Percentiles rank a stretch among this genome's conserved stretches.
phyloP scores from a whole-genome alignment of 208 protist genomes.

The Acanthamoeba quina region DNA sequence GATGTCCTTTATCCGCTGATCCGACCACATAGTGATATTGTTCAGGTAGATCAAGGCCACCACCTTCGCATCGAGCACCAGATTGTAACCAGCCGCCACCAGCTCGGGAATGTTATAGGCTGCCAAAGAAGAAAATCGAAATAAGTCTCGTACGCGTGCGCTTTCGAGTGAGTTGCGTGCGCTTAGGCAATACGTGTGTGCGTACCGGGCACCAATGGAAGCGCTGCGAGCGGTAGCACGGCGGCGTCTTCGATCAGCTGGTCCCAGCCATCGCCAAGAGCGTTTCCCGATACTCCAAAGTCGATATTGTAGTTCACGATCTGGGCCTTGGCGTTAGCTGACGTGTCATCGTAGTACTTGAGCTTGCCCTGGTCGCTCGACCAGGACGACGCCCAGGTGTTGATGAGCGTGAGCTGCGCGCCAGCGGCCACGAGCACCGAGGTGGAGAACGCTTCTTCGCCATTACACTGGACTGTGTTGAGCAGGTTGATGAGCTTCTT shows the following conservation, averaged over 20 bases:
- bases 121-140: neutral
- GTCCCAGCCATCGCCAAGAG: neutral
- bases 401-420: slow-evolving; percentile 28
- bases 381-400: neutral
- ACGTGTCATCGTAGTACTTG: neutral
- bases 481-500: slow-evolving; percentile 58
- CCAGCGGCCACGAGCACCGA: slow-evolving; percentile 5
- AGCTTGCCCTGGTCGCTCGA: neutral
- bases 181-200: neutral
- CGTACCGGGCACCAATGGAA: neutral
- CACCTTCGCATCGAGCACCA: neutral
- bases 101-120: slow-evolving; percentile 39
- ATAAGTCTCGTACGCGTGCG: neutral
- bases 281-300: neutral
- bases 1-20: slow-evolving; percentile 39
- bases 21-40: neutral
- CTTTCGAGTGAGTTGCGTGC: no score
- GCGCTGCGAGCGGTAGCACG: slow-evolving; percentile 7
- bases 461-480: slow-evolving; percentile 20
- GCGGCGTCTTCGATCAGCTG: neutral
- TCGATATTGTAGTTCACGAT: neutral
- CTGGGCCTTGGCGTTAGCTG: neutral
- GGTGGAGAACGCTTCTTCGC: neutral
- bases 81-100: neutral
- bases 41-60: slow-evolving; percentile 25